These are phyloP conservation scores for Debaryomycetaceae sp. DNA, from an alignment of 1,139 yeast genomes.

Conservation along the genomic window DNA sequence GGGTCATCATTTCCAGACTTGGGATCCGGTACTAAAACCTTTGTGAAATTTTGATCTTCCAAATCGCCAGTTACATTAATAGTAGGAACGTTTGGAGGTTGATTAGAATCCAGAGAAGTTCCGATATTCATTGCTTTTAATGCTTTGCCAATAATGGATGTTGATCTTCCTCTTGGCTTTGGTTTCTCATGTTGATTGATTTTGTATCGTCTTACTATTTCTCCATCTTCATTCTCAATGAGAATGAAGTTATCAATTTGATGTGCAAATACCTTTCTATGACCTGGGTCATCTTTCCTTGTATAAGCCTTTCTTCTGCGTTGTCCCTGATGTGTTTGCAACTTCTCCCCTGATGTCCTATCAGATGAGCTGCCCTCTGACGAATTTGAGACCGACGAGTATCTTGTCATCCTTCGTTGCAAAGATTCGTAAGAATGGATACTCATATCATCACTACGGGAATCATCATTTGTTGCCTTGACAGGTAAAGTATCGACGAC, in stretches of 20 bases:
- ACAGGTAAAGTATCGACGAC: slow-evolving; percentile 46
- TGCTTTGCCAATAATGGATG: slow-evolving; percentile 41
- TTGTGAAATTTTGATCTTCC: slow-evolving; percentile 4
- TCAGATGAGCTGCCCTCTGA: slow-evolving; percentile 2
- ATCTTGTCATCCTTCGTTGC: slow-evolving; percentile 34
- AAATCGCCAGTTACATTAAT: slow-evolving; percentile 5
- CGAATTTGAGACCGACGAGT: slow-evolving; percentile 17
- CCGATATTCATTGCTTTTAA: slow-evolving; percentile 51
- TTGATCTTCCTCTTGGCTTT: slow-evolving; percentile 23
- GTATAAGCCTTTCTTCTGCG: slow-evolving; percentile 22
- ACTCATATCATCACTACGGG: slow-evolving; percentile 20
- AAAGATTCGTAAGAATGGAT: slow-evolving; percentile 42
- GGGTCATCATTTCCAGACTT: slow-evolving; percentile 15
- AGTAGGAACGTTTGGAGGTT: slow-evolving; percentile 5
- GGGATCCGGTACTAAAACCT: slow-evolving; percentile 16
- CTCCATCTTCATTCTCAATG: slow-evolving; percentile 91
- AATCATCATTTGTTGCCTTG: slow-evolving; percentile 2
- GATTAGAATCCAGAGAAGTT: slow-evolving; percentile 10
- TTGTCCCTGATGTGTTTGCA: slow-evolving; percentile 5
- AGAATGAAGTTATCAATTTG: slow-evolving; percentile 66
- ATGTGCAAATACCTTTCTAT: slow-evolving; percentile 40
- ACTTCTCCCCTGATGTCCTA: slow-evolving; percentile 2
- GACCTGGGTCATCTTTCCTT: slow-evolving; percentile 29
- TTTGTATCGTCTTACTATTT: slow-evolving; percentile 75
- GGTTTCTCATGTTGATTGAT: slow-evolving; percentile 51